Evolutionary conservation across 768 basidiomycete genomes (phyloP).

Genomic region (Tubosaeta brunneosetosa): DNA sequence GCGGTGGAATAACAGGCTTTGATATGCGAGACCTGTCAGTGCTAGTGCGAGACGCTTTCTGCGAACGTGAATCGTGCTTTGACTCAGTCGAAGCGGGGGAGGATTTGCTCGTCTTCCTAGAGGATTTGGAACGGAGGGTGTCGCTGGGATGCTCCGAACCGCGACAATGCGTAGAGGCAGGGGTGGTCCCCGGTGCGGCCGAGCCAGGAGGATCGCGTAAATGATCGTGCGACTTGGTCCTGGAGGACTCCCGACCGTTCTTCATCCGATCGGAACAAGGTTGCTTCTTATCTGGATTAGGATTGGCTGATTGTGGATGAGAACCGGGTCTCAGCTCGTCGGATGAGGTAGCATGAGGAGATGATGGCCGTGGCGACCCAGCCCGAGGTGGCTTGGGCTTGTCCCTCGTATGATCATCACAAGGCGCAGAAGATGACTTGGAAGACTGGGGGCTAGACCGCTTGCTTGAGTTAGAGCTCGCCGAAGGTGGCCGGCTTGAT

Average conservation of each 20-base stretch:
- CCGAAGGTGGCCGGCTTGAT: slow-evolving; percentile 30
- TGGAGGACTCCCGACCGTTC: slow-evolving; percentile 9
- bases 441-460: slow-evolving; percentile 12
- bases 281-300: slow-evolving; percentile 9
- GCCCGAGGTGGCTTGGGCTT: slow-evolving; percentile 11
- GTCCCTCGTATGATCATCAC: slow-evolving; percentile 9
- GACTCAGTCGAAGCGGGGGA: background rate
- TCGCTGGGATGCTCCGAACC: slow-evolving; percentile 7
- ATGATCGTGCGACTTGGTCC: slow-evolving; percentile 20
- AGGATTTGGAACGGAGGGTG: slow-evolving; percentile 12
- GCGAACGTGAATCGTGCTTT: slow-evolving; percentile 7
- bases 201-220: slow-evolving; percentile 16
- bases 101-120: slow-evolving; percentile 9
- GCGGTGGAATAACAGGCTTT: slow-evolving; percentile 29
- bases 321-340: slow-evolving; percentile 11
- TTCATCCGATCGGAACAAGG: slow-evolving; percentile 19
- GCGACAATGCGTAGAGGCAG: slow-evolving; percentile 12
- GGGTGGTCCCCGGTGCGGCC: slow-evolving; percentile 4
- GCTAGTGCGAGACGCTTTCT: slow-evolving; percentile 10
- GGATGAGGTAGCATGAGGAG: slow-evolving; percentile 6
- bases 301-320: slow-evolving; percentile 14
- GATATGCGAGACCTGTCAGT: slow-evolving; percentile 13
- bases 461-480: slow-evolving; percentile 27
- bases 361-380: slow-evolving; percentile 14
- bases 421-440: slow-evolving; percentile 9